Evolutionary conservation across 2,329 filamentous ascomycete genomes (phyloP).

Genomic region (Diaporthe nobilis): DNA sequence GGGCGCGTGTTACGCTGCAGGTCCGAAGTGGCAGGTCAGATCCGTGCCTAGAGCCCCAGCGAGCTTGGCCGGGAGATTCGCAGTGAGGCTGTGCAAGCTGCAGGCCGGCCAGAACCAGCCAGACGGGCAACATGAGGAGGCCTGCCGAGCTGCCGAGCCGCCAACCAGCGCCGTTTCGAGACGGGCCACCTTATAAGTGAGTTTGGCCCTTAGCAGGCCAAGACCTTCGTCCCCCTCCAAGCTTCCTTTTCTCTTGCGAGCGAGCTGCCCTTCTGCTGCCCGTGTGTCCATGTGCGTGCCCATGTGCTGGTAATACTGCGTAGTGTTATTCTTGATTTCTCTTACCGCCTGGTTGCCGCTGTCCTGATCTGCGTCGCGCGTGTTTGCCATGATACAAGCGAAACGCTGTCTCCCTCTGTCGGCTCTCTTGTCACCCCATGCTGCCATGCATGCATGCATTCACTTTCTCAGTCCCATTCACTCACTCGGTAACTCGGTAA

Average conservation of each 20-base stretch:
- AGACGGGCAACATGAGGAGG: background rate
- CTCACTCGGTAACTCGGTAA: background rate
- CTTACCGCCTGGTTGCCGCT: slow-evolving; percentile 24
- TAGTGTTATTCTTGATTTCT: background rate
- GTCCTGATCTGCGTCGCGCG: slow-evolving; percentile 21
- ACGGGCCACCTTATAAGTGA: slow-evolving; percentile 23
- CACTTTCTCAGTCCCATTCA: background rate
- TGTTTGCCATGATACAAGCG: slow-evolving; percentile 18
- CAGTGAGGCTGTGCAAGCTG: slow-evolving; percentile 38
- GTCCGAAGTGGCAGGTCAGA: slow-evolving; percentile 27
- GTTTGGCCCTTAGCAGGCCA: slow-evolving; percentile 2
- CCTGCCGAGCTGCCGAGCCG: slow-evolving; percentile 33
- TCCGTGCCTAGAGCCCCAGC: slow-evolving; percentile 25
- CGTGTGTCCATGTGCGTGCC: slow-evolving; percentile 8
- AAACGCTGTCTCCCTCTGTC: background rate
- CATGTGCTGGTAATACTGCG: background rate
- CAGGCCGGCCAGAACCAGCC: slow-evolving; percentile 29
- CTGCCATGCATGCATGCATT: background rate
- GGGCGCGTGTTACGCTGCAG: slow-evolving; percentile 21
- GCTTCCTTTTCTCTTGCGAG: slow-evolving; percentile 20
- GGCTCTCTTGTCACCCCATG: slow-evolving; percentile 7
- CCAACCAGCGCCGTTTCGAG: slow-evolving; percentile 31
- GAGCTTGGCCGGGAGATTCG: slow-evolving; percentile 21
- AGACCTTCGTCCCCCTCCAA: slow-evolving; percentile 13
- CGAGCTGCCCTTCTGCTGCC: slow-evolving; percentile 16